phyloP scores from a whole-genome alignment of 2,329 filamentous ascomycete genomes.

The Ampelomyces quisqualis region DNA sequence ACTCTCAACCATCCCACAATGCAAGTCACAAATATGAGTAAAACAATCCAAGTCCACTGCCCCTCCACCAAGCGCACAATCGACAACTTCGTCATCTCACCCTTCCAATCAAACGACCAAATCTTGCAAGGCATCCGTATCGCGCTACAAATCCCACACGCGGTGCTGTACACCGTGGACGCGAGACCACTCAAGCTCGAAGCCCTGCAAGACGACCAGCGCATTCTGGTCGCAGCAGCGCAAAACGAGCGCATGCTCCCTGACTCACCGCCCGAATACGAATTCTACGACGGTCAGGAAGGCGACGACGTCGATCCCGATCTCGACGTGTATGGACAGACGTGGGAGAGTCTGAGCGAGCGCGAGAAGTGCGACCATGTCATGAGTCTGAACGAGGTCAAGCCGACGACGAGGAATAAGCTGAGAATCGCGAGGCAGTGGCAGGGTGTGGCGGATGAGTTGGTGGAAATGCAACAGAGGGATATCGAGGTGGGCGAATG shows the following conservation, averaged over 20 bases:
- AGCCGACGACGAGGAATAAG: constrained; percentile 9
- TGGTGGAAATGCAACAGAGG: background rate
- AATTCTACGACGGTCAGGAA: constrained; percentile 12
- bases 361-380: constrained; percentile 13
- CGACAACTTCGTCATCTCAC: constrained; percentile 10
- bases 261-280: constrained; percentile 7
- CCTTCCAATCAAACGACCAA: constrained; percentile 12
- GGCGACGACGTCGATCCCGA: constrained; percentile 8
- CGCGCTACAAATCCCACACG: constrained; percentile 9
- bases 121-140: constrained; percentile 14
- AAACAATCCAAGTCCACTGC: constrained; percentile 9
- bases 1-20: background rate
- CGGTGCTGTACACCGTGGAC: constrained; percentile 11
- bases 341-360: constrained; percentile 12
- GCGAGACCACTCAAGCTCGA: constrained; percentile 11
- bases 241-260: constrained; percentile 8
- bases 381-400: constrained; percentile 4
- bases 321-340: constrained; percentile 2
- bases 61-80: constrained; percentile 8
- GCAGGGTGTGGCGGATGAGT: constrained; percentile 3
- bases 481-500: background rate
- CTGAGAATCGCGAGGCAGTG: constrained; percentile 12
- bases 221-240: constrained; percentile 9
- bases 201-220: constrained; percentile 12
- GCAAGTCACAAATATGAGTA: constrained; percentile 1